Evolutionary conservation across 2,329 filamentous ascomycete genomes (phyloP), one percentile per base, ranked within the genome.

Genomic region (Penicillium sp.): DNA sequence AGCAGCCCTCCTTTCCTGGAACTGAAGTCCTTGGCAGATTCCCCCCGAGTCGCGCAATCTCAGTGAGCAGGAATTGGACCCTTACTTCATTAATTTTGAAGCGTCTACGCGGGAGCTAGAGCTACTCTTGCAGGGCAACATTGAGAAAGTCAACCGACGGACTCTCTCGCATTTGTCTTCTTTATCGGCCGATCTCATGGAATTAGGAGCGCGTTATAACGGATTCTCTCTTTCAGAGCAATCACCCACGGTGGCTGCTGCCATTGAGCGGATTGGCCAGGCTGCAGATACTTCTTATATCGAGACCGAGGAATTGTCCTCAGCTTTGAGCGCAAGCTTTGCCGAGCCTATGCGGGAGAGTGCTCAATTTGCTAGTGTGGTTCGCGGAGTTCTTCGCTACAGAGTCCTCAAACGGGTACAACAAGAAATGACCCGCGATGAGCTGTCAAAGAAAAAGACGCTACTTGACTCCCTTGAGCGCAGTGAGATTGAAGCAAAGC

Each of bases 271-370:
- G 59, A 84, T 96, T 42, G 94, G 94, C 0, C 94, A 99, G 74
- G 94, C 94, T 2, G 91, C 93, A 8, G 94, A 99, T 70, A 90
- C 90, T 9, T 97, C 94, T 0, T 99, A 97, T 70, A 92, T 99
- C 61, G 91, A 90, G 9, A 97, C 93, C 0, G 90, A 96, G 66
- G 94, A 99, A 70, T 79, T 99, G 3, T 92, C 92, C 0, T 86
- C 85, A 2, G 88, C 89, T 0, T 78, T 99, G n/a, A 92, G 92
- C 18, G 92, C 93, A 32, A 94, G 86, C 61, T 99, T 99, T 69
- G 91, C 95, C 0, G 95, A 99, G 69, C 94, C 94, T 0, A 97
- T 99, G 91, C 85, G 95, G 51, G 94, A 99, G 75, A 96, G 91
- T 66, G 92, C 94, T 11, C 94, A 99, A 68, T 99, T 99, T 71